Conservation (phyloP, 2,329 filamentous ascomycete genomes). For the Trichoderma simmonsii region DNA sequence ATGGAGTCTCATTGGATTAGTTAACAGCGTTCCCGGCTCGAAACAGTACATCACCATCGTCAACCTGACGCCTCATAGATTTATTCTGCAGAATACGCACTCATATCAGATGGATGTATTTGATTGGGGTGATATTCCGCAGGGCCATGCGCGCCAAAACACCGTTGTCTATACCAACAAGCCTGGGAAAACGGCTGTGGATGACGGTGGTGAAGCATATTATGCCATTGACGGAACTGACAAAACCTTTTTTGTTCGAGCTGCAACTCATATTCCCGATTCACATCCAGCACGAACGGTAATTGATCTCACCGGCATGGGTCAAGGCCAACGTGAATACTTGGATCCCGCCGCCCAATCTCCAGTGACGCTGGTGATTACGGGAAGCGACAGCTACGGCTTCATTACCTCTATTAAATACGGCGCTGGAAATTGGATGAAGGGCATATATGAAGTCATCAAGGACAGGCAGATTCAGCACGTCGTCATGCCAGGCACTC, state of each 20-base stretch:
- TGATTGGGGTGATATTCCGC: conserved; percentile 34
- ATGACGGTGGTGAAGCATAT: conserved; percentile 33
- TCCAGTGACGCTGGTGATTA: conserved; percentile 35
- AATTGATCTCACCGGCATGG: conserved; percentile 32
- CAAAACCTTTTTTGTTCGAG: conserved; percentile 31
- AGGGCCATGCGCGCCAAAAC: conserved; percentile 33
- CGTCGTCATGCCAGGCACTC: conserved; percentile 46
- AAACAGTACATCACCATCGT: conserved; percentile 34
- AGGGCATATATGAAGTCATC: conserved; percentile 31
- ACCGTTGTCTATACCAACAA: conserved; percentile 27
- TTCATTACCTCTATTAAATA: conserved; percentile 32
- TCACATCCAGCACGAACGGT: conserved; percentile 28
- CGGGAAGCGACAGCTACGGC: conserved; percentile 33
- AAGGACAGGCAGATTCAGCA: conserved; percentile 41
- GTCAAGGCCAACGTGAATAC: conserved; percentile 34
- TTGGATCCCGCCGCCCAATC: conserved; percentile 30
- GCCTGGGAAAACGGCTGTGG: conserved; percentile 20
- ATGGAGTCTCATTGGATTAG: conserved; percentile 11
- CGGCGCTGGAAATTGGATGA: conserved; percentile 34
- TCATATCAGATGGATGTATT: conserved; percentile 33
- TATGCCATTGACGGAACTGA: conserved; percentile 31
- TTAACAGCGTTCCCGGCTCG: conserved; percentile 11
- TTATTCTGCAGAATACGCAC: conserved; percentile 28
- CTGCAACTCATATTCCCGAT: conserved; percentile 31
- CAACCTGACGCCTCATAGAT: conserved; percentile 34